A percentile compares a stretch with the other conserved stretches of the same genome.
Evolutionary conservation across 805 yeast species (phyloP).

Genomic region (Kuraishia floccosa): DNA sequence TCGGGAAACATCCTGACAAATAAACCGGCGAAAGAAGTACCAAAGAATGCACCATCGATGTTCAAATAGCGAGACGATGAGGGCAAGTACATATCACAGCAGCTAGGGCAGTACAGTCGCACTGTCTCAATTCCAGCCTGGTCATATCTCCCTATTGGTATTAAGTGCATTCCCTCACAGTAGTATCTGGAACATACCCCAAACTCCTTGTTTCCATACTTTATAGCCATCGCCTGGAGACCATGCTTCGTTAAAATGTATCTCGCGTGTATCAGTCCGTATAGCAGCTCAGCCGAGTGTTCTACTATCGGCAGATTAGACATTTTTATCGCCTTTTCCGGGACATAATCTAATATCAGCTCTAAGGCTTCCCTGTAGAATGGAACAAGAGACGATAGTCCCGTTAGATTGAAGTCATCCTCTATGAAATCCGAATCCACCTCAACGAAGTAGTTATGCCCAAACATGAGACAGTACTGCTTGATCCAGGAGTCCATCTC

Average conservation of each 20-base stretch:
- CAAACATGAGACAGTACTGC: constrained; percentile 65
- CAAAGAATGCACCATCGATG: constrained; percentile 95
- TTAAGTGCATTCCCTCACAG: constrained; percentile 82
- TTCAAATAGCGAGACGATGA: constrained; percentile 76
- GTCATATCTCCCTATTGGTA: constrained; percentile 90
- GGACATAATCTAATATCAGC: constrained; percentile 79
- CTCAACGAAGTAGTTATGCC: constrained; percentile 86
- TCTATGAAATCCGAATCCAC: constrained; percentile 89
- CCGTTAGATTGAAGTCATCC: constrained; percentile 93
- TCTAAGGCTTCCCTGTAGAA: constrained; percentile 88
- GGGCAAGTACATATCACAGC: constrained; percentile 86
- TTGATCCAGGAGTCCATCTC: constrained; percentile 74
- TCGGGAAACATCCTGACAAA: constrained; percentile 89
- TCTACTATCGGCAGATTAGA: constrained; percentile 70
- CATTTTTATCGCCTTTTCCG: constrained; percentile 40
- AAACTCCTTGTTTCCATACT: constrained; percentile 79
- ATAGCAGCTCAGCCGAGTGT: constrained; percentile 83
- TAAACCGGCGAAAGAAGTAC: constrained; percentile 90
- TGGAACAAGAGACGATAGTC: constrained; percentile 76
- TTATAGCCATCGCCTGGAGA: constrained; percentile 83
- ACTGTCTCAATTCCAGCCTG: constrained; percentile 89
- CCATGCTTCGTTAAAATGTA: constrained; percentile 86
- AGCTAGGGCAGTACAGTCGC: constrained; percentile 86
- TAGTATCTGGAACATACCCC: constrained; percentile 86
- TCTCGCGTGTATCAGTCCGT: constrained; percentile 91